Evolutionary conservation across 2,329 filamentous ascomycete genomes (phyloP).

Genomic region (Sphaceloma murrayae): DNA sequence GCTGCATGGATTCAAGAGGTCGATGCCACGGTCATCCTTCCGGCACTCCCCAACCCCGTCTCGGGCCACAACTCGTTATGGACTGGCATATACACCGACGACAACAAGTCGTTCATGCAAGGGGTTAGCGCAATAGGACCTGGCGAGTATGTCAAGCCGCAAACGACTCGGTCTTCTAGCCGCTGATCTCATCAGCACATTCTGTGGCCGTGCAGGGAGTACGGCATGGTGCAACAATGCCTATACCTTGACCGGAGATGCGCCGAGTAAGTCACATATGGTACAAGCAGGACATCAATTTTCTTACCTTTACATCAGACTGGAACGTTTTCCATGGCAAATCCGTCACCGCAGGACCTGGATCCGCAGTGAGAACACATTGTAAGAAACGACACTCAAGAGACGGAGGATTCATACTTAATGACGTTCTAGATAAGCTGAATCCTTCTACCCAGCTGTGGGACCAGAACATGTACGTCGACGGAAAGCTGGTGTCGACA

Average conservation of each 20-base stretch:
- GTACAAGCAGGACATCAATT: not conserved
- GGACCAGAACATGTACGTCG: conserved; percentile 24
- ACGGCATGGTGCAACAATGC: conserved; percentile 24
- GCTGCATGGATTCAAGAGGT: conserved; percentile 21
- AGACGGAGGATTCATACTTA: not conserved
- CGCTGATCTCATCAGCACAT: conserved; percentile 13
- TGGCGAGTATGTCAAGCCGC: conserved; percentile 17
- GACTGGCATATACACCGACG: conserved; percentile 25
- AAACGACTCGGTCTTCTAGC: not conserved
- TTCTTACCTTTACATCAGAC: conserved; percentile 8
- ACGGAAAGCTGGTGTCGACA: conserved; percentile 22
- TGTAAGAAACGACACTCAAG: conserved; percentile 18
- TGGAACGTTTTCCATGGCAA: conserved; percentile 19
- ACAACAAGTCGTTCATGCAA: conserved; percentile 23
- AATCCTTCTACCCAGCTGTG: conserved; percentile 22
- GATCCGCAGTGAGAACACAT: conserved; percentile 22
- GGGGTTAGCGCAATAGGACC: conserved; percentile 24
- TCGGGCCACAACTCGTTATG: conserved; percentile 23
- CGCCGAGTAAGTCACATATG: conserved; percentile 10
- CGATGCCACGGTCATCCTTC: conserved; percentile 22
- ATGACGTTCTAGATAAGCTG: conserved; percentile 20
- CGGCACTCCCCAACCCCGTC: conserved; percentile 20
- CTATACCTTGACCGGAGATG: conserved; percentile 20
- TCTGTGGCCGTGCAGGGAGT: conserved; percentile 21
- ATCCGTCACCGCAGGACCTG: conserved; percentile 20